Evolutionary conservation across 2,329 filamentous ascomycete species (phyloP).

Genomic region (Emmonsia crescens): DNA sequence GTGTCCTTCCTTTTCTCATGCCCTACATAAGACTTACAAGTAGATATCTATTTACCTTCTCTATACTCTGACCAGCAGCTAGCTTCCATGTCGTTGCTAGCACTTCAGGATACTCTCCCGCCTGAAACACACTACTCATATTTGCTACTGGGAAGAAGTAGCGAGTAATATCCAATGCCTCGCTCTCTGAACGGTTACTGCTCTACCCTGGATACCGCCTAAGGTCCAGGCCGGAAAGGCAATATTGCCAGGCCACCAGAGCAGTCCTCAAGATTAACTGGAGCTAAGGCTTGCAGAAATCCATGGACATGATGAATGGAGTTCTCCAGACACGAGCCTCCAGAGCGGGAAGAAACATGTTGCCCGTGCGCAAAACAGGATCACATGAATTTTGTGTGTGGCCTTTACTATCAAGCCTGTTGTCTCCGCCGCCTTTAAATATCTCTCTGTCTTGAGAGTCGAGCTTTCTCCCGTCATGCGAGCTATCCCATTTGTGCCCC

Average conservation of each 20-base stretch:
- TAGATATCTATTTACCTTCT: background rate
- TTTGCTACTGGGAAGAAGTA: background rate
- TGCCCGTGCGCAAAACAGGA: background rate
- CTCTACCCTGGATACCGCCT: background rate
- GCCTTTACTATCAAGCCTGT: background rate
- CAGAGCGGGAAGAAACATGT: background rate
- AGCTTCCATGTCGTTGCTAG: background rate
- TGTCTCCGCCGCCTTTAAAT: background rate
- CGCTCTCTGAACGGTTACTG: background rate
- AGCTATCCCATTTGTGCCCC: background rate
- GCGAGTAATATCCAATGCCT: background rate
- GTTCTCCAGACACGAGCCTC: background rate
- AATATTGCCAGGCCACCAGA: background rate
- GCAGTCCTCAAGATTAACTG: background rate
- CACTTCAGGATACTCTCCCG: background rate
- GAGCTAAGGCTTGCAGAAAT: background rate
- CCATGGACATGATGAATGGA: background rate
- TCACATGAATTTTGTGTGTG: background rate
- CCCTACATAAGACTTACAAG: no score
- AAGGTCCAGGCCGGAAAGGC: background rate
- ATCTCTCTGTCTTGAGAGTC: background rate
- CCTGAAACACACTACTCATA: background rate
- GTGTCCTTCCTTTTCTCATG: background rate
- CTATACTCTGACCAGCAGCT: background rate
- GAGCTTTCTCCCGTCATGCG: background rate